These are phyloP conservation scores for Fusarium acutatum DNA, from an alignment of 2,329 filamentous ascomycete species.

Conservation along the genomic window DNA sequence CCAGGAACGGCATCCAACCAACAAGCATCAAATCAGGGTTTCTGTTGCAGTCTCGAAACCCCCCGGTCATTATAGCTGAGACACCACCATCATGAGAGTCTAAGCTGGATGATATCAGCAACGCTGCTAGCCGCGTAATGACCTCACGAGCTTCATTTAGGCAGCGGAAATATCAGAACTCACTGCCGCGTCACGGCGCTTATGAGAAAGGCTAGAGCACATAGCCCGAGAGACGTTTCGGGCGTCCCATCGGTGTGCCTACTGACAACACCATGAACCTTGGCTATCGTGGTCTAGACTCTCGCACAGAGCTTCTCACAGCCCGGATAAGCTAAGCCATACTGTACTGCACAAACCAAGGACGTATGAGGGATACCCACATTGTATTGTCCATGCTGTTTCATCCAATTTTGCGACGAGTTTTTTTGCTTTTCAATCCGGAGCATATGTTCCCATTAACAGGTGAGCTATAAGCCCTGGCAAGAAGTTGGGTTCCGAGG, in stretches of 20 bases:
- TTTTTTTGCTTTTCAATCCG: slow-evolving; percentile 4
- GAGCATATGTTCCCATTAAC: slow-evolving; percentile 10
- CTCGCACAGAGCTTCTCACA: slow-evolving; percentile 1
- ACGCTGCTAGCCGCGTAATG: slow-evolving; percentile 21
- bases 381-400: neutral
- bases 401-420: slow-evolving; percentile 4
- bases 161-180: neutral
- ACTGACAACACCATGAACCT: slow-evolving; percentile 2
- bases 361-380: neutral
- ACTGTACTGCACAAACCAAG: neutral
- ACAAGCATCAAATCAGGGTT: slow-evolving; percentile 10
- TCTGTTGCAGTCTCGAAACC: neutral
- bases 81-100: neutral
- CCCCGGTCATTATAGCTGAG: slow-evolving; percentile 11
- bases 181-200: slow-evolving; percentile 8
- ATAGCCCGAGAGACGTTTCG: neutral
- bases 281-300: slow-evolving; percentile 22
- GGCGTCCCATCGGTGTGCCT: neutral
- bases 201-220: slow-evolving; percentile 1
- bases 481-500: neutral
- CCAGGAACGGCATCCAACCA: slow-evolving; percentile 7
- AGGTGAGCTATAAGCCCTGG: slow-evolving; percentile 4
- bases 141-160: neutral
- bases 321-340: slow-evolving; percentile 10
- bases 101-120: slow-evolving; percentile 4